These are phyloP conservation scores for Tilletia indica DNA, from an alignment of 1,284 basidiomycete species.

Conservation along the genomic window DNA sequence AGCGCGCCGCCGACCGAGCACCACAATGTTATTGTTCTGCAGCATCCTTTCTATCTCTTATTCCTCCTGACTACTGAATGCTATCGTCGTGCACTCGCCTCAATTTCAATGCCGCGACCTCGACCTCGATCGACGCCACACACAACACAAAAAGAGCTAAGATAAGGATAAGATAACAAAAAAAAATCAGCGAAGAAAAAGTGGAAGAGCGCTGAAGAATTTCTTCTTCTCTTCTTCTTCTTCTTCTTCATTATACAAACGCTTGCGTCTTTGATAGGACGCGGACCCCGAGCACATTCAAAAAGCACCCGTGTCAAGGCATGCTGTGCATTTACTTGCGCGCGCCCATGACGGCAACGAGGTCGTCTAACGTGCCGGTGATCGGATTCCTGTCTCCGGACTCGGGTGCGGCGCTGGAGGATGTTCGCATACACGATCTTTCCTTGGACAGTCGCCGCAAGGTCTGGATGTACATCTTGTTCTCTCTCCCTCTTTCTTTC, in stretches of 20 bases:
- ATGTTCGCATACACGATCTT: background rate
- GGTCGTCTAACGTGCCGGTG: conserved; percentile 18
- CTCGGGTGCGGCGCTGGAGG: conserved; percentile 16
- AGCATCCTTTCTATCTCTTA: background rate
- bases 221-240: background rate
- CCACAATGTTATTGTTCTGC: conserved; percentile 3
- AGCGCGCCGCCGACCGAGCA: conserved; percentile 5
- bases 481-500: background rate
- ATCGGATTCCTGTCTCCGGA: background rate
- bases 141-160: no score
- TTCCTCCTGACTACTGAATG: background rate
- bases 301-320: conserved; percentile 18
- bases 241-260: background rate
- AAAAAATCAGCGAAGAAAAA: background rate
- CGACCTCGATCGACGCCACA: no score
- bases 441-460: conserved; percentile 13
- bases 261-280: background rate
- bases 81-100: background rate
- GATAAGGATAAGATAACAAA: conserved; percentile 12
- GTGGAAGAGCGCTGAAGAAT: background rate
- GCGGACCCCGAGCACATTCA: conserved; percentile 15
- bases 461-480: conserved; percentile 17
- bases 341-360: conserved; percentile 14
- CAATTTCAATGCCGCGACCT: no score
- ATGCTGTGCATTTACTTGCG: background rate